A percentile compares a stretch with the other conserved stretches of the same genome.
phyloP scores from a whole-genome alignment of 2,329 filamentous ascomycete species.

The Fusarium multiceps region DNA sequence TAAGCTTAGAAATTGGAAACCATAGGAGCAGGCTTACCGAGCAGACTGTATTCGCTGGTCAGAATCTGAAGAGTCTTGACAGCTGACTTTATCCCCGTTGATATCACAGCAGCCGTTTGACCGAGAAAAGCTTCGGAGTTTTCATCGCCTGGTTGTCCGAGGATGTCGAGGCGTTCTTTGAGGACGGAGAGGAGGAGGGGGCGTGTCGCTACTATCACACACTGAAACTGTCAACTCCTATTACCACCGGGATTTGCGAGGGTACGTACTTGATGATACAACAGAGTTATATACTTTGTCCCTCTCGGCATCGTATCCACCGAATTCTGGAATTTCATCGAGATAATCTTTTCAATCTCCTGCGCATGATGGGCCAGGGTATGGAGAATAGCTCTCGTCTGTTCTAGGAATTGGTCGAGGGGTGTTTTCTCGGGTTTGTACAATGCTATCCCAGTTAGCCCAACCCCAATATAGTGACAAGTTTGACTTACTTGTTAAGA shows the following conservation, averaged over 20 bases:
- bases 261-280: slow-evolving; percentile 53
- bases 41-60: slow-evolving; percentile 49
- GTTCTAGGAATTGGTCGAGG: slow-evolving; percentile 51
- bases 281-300: slow-evolving; percentile 52
- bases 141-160: slow-evolving; percentile 39
- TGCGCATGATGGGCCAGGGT: slow-evolving; percentile 52
- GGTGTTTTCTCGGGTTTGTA: slow-evolving; percentile 52
- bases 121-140: slow-evolving; percentile 50
- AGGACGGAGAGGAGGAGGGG: slow-evolving; percentile 54
- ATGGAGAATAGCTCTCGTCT: slow-evolving; percentile 51
- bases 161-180: slow-evolving; percentile 50
- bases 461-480: rapidly evolving
- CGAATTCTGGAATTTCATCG: slow-evolving; percentile 49
- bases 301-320: slow-evolving; percentile 52
- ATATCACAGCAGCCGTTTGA: slow-evolving; percentile 51
- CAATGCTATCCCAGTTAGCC: slow-evolving; percentile 43
- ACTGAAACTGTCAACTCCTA: slow-evolving; percentile 35
- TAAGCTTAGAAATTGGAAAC: too few species aligned
- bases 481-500: slow-evolving; percentile 49
- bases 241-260: rapidly evolving
- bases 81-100: slow-evolving; percentile 56
- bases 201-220: slow-evolving; percentile 54
- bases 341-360: slow-evolving; percentile 53
- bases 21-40: slow-evolving; percentile 44
- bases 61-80: slow-evolving; percentile 55